A percentile compares a stretch with the other conserved stretches of the same genome.
Conservation (phyloP, 192 early-diverging fungal species). For the Entrophospora sp. region DNA sequence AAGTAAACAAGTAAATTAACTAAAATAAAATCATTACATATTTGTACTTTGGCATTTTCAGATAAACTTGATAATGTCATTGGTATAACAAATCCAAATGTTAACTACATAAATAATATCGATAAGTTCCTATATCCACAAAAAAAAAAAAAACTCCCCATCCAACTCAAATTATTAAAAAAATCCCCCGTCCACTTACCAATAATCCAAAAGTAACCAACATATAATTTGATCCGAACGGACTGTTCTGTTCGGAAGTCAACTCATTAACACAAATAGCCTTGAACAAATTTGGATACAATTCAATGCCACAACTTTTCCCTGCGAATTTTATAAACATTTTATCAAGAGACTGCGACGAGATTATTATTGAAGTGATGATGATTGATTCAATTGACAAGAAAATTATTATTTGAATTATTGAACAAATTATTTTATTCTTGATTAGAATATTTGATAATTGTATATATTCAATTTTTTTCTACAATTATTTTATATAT, state of each 20-base stretch:
- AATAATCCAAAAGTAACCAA: neutral
- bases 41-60: neutral
- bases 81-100: neutral
- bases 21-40: too few species aligned
- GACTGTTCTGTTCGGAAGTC: neutral
- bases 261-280: neutral
- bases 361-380: neutral
- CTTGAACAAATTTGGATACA: neutral
- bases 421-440: neutral
- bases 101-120: neutral
- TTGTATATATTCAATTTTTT: neutral
- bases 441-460: neutral
- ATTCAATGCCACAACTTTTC: neutral
- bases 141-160: neutral
- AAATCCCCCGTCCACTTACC: too few species aligned
- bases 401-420: neutral
- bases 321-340: neutral
- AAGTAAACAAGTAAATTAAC: too few species aligned
- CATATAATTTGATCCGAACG: neutral
- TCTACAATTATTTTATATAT: neutral
- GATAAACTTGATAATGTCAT: neutral
- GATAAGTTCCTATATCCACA: neutral
- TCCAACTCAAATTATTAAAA: neutral
- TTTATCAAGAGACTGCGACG: neutral
- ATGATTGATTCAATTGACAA: neutral